phyloP scores from a whole-genome alignment of 2,329 filamentous ascomycete species.

The Arthrobotrys pseudoclavata region DNA sequence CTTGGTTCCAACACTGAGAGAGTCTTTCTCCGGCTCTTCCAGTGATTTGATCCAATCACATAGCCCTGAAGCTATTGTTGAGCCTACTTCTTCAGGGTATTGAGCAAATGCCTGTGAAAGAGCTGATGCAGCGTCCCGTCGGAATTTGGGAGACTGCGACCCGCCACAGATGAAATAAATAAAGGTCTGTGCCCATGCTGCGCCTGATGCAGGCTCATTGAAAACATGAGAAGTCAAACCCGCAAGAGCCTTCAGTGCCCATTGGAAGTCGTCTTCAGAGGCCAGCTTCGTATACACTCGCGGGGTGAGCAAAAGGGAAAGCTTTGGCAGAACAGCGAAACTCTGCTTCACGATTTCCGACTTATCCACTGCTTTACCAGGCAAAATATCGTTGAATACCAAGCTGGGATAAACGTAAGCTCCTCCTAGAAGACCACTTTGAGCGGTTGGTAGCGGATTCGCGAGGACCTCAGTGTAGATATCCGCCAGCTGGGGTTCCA shows the following conservation, averaged over 20 bases:
- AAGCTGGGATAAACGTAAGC: constrained; percentile 81
- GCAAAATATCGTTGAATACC: constrained; percentile 69
- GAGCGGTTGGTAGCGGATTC: constrained; percentile 83
- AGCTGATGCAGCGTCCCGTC: constrained; percentile 74
- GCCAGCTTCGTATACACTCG: constrained; percentile 86
- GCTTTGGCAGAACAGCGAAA: constrained; percentile 80
- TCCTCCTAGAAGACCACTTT: constrained; percentile 84
- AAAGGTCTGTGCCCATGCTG: constrained; percentile 84
- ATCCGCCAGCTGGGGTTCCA: constrained; percentile 73
- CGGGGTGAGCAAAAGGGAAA: constrained; percentile 86
- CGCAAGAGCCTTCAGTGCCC: constrained; percentile 79
- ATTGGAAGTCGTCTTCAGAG: constrained; percentile 80
- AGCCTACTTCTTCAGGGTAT: constrained; percentile 73
- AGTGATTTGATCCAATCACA: constrained; percentile 82
- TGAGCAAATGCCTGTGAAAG: constrained; percentile 77
- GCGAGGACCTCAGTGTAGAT: constrained; percentile 82
- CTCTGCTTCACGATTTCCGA: constrained; percentile 75
- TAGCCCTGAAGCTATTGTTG: constrained; percentile 77
- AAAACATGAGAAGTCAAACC: constrained; percentile 73
- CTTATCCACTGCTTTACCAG: constrained; percentile 69
- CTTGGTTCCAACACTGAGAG: constrained; percentile 76
- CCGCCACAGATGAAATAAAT: constrained; percentile 81
- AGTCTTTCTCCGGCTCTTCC: constrained; percentile 83
- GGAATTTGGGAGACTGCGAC: constrained; percentile 73
- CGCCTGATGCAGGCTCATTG: constrained; percentile 70